Conservation (phyloP, 495 filamentous ascomycete species). For the Trichoderma virens region DNA sequence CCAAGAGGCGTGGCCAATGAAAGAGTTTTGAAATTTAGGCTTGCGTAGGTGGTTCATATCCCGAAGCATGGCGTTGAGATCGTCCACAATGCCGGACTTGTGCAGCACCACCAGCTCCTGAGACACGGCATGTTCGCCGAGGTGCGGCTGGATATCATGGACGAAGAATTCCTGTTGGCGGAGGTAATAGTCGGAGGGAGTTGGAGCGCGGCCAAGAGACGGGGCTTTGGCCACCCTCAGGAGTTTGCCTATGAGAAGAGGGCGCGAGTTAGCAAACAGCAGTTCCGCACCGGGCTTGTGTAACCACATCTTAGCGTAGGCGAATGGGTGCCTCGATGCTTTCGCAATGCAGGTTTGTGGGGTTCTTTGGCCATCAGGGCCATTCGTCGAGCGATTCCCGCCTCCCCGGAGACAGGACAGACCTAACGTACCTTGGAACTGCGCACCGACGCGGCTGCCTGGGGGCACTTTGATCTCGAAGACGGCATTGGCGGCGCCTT, state of each 20-base stretch:
- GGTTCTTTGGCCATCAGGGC: too few relatives aligned
- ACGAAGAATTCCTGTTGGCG: constrained; percentile 9
- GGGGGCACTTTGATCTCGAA: constrained; percentile 46
- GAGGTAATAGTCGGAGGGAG: background rate
- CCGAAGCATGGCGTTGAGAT: constrained; percentile 46
- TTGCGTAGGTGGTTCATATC: constrained; percentile 29
- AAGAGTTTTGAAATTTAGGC: constrained; percentile 47
- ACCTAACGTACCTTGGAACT: constrained; percentile 16
- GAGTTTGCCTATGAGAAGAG: constrained; percentile 18
- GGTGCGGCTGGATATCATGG: background rate
- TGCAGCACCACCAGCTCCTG: constrained; percentile 20
- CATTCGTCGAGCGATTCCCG: constrained; percentile 31
- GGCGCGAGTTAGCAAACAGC: background rate
- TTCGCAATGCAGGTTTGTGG: background rate
- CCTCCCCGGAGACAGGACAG: constrained; percentile 18
- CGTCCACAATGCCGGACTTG: constrained; percentile 16
- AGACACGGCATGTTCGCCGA: constrained; percentile 13
- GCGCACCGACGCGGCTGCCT: constrained; percentile 12
- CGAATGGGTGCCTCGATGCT: background rate
- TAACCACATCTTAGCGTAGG: background rate
- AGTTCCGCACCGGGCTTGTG: background rate
- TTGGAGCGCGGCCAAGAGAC: background rate
- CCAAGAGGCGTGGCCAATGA: constrained; percentile 51
- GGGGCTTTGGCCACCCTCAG: constrained; percentile 15
- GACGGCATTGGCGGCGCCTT: constrained; percentile 67